These are phyloP conservation scores for Eucalyptus tenuipes DNA, from an alignment of 345 rosid species.

Conservation along the genomic window DNA sequence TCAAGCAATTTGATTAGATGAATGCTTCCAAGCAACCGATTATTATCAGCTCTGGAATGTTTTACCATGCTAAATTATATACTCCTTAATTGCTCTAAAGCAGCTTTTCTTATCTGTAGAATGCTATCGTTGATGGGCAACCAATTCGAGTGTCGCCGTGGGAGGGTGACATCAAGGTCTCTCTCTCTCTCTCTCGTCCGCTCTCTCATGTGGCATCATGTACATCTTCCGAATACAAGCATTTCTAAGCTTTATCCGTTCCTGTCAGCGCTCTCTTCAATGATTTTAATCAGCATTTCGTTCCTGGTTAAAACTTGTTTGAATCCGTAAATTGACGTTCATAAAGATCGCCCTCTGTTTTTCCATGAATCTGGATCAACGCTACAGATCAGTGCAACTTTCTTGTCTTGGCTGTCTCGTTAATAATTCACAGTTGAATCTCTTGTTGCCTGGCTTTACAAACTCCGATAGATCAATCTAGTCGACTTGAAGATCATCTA, in stretches of 20 bases:
- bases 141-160: neutral
- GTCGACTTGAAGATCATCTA: neutral
- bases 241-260: neutral
- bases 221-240: neutral
- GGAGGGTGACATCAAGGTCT: neutral
- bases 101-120: neutral
- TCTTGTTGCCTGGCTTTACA: neutral
- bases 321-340: neutral
- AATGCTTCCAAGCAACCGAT: neutral
- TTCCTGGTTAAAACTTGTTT: neutral
- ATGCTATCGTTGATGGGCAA: slow-evolving; percentile 9
- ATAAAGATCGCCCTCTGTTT: neutral
- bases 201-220: neutral
- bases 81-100: neutral
- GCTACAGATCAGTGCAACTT: neutral
- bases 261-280: neutral
- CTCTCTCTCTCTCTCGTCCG: neutral
- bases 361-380: neutral
- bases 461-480: neutral
- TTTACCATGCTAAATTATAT: neutral
- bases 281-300: neutral
- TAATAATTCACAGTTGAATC: neutral
- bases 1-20: neutral
- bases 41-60: neutral
- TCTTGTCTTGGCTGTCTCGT: neutral